A percentile compares a stretch with the other conserved stretches of the same genome.
Evolutionary conservation across 2,329 filamentous ascomycete genomes (phyloP).

Genomic region (Claviceps sp.): DNA sequence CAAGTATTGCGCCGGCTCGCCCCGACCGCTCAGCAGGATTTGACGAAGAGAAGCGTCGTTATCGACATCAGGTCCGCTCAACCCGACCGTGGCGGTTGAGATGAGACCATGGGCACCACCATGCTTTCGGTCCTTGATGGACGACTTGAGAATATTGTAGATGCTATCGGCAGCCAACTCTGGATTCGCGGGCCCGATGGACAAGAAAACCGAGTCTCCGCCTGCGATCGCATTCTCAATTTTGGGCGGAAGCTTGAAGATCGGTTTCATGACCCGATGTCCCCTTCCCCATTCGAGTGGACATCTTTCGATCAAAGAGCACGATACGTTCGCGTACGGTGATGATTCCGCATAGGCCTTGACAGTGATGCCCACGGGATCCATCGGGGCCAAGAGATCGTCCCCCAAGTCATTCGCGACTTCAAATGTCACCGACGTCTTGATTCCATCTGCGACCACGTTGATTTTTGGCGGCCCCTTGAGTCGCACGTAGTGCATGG

Average conservation of each 20-base stretch:
- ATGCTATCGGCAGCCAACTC: slow-evolving; percentile 14
- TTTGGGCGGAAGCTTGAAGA: slow-evolving; percentile 15
- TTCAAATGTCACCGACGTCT: slow-evolving; percentile 33
- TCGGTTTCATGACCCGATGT: slow-evolving; percentile 27
- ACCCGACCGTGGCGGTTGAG: slow-evolving; percentile 28
- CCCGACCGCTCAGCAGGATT: slow-evolving; percentile 14
- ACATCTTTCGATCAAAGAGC: slow-evolving; percentile 13
- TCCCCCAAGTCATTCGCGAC: slow-evolving; percentile 47
- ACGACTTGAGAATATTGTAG: slow-evolving; percentile 13
- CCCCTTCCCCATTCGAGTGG: slow-evolving; percentile 20
- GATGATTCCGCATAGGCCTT: slow-evolving; percentile 15
- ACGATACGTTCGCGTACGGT: slow-evolving; percentile 10
- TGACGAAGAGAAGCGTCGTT: slow-evolving; percentile 17
- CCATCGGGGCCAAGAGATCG: slow-evolving; percentile 33
- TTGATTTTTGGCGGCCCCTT: slow-evolving; percentile 32
- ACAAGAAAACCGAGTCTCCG: slow-evolving; percentile 15
- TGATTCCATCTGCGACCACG: slow-evolving; percentile 11
- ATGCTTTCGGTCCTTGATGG: slow-evolving; percentile 10
- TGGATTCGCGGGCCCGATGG: slow-evolving; percentile 14
- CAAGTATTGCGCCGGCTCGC: slow-evolving; percentile 16
- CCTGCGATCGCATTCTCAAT: slow-evolving; percentile 14
- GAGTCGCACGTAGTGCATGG: slow-evolving; percentile 46
- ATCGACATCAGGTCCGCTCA: slow-evolving; percentile 15
- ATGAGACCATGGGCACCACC: slow-evolving; percentile 22
- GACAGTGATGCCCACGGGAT: slow-evolving; percentile 29